A percentile compares a stretch with the other conserved stretches of the same genome.
phyloP scores from a whole-genome alignment of 805 yeast genomes.

The Starmerella bombicola region DNA sequence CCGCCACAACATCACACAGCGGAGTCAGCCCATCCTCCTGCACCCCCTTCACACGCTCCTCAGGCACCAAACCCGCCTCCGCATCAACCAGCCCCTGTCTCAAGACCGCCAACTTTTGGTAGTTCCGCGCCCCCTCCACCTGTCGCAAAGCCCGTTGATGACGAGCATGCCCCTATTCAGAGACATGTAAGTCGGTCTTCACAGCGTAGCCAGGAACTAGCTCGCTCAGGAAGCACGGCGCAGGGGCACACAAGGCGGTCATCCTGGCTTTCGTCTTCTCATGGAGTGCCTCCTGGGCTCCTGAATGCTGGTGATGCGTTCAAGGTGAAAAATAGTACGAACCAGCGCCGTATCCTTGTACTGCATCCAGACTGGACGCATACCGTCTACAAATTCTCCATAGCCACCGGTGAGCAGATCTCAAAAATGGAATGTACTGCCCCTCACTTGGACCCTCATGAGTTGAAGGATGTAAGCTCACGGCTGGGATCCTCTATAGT shows the following conservation, averaged over 20 bases:
- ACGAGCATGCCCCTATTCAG: no score
- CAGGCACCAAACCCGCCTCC: conserved; percentile 6
- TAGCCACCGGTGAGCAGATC: conserved; percentile 28
- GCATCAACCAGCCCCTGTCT: background rate
- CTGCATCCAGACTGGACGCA: conserved; percentile 64
- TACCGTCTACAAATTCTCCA: conserved; percentile 45
- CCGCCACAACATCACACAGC: background rate
- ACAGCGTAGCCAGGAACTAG: no score
- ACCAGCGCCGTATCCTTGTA: conserved; percentile 55
- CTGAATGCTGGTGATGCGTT: conserved; percentile 56
- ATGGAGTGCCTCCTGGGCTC: conserved; percentile 40
- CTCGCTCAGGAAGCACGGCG: no score
- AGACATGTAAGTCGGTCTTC: no score
- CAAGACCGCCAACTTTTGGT: conserved; percentile 2
- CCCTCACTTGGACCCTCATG: conserved; percentile 37
- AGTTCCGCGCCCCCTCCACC: conserved; percentile 24
- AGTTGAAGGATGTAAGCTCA: conserved; percentile 39
- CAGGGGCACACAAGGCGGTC: no score
- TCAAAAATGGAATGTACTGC: conserved; percentile 26
- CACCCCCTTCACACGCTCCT: conserved; percentile 10
- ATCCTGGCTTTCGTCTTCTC: conserved; percentile 55
- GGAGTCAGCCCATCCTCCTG: conserved; percentile 2
- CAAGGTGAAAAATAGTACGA: conserved; percentile 44
- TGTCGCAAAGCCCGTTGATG: conserved; percentile 9
- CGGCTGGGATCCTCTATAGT: conserved; percentile 42